Evolutionary conservation across 2,329 filamentous ascomycete species (phyloP).

Genomic region (Fusarium sp.): DNA sequence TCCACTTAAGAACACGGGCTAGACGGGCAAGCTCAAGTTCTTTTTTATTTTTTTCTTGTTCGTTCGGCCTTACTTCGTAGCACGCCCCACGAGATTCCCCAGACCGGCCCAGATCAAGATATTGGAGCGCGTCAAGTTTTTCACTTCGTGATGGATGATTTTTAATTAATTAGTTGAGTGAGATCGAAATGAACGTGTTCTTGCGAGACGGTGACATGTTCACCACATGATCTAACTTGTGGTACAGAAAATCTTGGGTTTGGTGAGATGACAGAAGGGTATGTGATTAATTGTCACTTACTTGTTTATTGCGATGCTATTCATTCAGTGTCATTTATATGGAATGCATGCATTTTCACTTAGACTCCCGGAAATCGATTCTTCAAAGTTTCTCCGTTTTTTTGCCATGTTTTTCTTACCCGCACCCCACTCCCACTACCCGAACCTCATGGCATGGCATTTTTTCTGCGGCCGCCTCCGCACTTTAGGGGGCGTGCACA

Average conservation of each 20-base stretch:
- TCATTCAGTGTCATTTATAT: background rate
- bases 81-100: conserved; percentile 44
- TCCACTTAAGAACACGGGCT: conserved; percentile 9
- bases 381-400: background rate
- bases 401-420: conserved; percentile 16
- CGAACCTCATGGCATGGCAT: background rate
- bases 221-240: conserved; percentile 3
- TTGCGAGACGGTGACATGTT: background rate
- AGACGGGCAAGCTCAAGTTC: too few relatives aligned
- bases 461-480: conserved; percentile 17
- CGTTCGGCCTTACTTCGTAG: conserved; percentile 47
- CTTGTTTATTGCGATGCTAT: background rate
- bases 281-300: background rate
- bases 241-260: background rate
- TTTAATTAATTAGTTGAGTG: background rate
- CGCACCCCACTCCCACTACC: background rate
- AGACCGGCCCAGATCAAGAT: conserved; percentile 37
- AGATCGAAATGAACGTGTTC: background rate
- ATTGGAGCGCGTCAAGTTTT: conserved; percentile 32
- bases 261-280: background rate
- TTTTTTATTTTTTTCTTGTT: background rate
- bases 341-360: background rate
- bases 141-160: background rate
- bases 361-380: background rate
- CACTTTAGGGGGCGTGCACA: conserved; percentile 1